Conservation (phyloP, 1,284 basidiomycete species). For the Heliocybe sulcata region DNA sequence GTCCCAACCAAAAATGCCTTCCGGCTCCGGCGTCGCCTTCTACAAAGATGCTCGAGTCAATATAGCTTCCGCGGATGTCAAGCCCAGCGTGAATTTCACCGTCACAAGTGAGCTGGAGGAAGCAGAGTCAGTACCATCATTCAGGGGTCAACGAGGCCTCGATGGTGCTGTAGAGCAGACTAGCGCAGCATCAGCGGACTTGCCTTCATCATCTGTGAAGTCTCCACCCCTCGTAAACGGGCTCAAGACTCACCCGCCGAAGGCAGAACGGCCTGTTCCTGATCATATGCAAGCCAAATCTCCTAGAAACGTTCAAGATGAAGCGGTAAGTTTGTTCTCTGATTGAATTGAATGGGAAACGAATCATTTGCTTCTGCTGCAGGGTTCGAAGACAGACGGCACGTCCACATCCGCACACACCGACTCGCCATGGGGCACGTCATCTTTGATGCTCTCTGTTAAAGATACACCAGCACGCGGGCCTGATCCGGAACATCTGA, state of each 20-base stretch:
- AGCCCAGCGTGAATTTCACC: constrained; percentile 56
- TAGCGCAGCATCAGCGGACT: background rate
- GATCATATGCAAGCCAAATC: constrained; percentile 19
- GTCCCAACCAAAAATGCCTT: constrained; percentile 51
- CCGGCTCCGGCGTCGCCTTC: constrained; percentile 65
- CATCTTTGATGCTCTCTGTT: constrained; percentile 45
- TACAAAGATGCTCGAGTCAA: constrained; percentile 54
- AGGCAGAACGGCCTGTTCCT: background rate
- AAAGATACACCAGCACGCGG: constrained; percentile 61
- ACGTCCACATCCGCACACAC: background rate
- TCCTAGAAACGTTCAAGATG: constrained; percentile 41
- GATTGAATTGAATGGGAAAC: background rate
- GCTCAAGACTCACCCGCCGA: background rate
- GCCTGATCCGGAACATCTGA: constrained; percentile 73
- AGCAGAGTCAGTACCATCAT: background rate
- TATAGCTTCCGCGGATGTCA: constrained; percentile 32
- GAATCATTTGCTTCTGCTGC: no score
- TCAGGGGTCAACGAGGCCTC: background rate
- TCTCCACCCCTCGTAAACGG: background rate
- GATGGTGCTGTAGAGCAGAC: background rate
- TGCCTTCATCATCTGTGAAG: background rate
- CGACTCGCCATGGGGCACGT: constrained; percentile 49
- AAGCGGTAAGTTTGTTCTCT: constrained; percentile 28
- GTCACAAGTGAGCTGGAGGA: constrained; percentile 70
- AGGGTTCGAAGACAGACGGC: background rate